A percentile compares a stretch with the other conserved stretches of the same genome.
Evolutionary conservation across 495 filamentous ascomycete species (phyloP).

Genomic region (Astrothelium subdiscretum): DNA sequence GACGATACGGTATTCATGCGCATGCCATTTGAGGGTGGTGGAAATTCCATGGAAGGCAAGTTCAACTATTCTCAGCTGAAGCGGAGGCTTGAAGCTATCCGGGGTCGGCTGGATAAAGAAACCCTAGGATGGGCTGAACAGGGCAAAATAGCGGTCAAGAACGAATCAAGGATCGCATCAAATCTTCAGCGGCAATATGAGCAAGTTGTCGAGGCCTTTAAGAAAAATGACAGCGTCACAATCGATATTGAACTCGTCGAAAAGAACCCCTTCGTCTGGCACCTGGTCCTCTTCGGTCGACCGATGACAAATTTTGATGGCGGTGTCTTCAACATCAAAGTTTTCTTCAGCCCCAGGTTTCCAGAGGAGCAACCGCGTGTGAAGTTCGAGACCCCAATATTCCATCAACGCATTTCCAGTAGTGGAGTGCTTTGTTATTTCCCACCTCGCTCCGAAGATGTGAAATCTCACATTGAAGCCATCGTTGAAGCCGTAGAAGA

Average conservation of each 20-base stretch:
- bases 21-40: conserved; percentile 75
- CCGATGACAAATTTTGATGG: conserved; percentile 92
- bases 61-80: conserved; percentile 75
- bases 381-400: conserved; percentile 67
- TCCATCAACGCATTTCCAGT: conserved; percentile 76
- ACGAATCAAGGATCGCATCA: conserved; percentile 63
- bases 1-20: conserved; percentile 51
- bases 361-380: conserved; percentile 86
- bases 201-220: conserved; percentile 65
- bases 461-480: conserved; percentile 72
- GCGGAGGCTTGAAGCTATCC: conserved; percentile 52
- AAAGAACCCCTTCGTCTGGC: conserved; percentile 58
- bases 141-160: conserved; percentile 49
- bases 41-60: conserved; percentile 76
- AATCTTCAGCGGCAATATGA: conserved; percentile 76
- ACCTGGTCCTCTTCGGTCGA: conserved; percentile 72
- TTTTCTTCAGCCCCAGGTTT: conserved; percentile 77
- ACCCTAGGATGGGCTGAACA: conserved; percentile 57
- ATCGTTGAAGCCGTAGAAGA: conserved; percentile 79
- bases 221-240: conserved; percentile 52
- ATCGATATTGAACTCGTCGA: conserved; percentile 63
- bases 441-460: conserved; percentile 59
- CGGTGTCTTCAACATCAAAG: conserved; percentile 70
- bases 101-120: conserved; percentile 58
- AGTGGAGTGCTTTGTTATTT: conserved; percentile 79